A percentile compares a stretch with the other conserved stretches of the same genome.
phyloP scores from a whole-genome alignment of 2,329 filamentous ascomycete species.

The Didymella arachidicola region DNA sequence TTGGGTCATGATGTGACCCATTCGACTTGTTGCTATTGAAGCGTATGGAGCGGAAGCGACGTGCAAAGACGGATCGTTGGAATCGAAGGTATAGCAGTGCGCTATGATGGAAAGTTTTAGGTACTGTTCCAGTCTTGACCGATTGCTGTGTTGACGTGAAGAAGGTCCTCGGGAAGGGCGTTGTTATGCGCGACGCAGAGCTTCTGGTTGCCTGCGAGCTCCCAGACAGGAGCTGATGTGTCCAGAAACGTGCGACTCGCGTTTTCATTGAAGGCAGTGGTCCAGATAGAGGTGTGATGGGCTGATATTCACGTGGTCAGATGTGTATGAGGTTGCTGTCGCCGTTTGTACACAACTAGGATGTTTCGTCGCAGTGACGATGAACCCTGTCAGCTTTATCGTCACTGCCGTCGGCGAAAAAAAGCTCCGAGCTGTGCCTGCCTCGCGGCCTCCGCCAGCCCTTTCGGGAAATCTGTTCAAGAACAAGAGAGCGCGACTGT shows the following conservation, averaged over 20 bases:
- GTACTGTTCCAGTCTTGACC: constrained; percentile 16
- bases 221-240: constrained; percentile 36
- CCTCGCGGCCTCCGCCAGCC: constrained; percentile 11
- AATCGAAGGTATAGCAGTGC: constrained; percentile 28
- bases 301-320: constrained; percentile 6
- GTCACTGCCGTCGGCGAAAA: constrained; percentile 16
- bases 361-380: constrained; percentile 21
- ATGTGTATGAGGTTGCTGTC: constrained; percentile 12
- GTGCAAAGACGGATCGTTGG: constrained; percentile 32
- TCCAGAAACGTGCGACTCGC: constrained; percentile 33
- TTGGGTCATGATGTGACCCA: constrained; percentile 47
- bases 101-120: constrained; percentile 23
- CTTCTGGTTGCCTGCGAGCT: constrained; percentile 16
- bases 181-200: constrained; percentile 14
- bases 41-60: constrained; percentile 46
- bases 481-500: constrained; percentile 6
- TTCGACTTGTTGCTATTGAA: constrained; percentile 46
- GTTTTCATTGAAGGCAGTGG: constrained; percentile 34
- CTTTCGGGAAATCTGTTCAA: constrained; percentile 1
- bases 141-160: constrained; percentile 34
- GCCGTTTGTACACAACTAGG: constrained; percentile 8
- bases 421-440: constrained; percentile 12
- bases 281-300: constrained; percentile 3
- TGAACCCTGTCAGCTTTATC: constrained; percentile 20
- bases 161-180: constrained; percentile 36